Evolutionary conservation across 352 stramenopile genomes (phyloP).

Genomic region (Globisporangium yorkense): DNA sequence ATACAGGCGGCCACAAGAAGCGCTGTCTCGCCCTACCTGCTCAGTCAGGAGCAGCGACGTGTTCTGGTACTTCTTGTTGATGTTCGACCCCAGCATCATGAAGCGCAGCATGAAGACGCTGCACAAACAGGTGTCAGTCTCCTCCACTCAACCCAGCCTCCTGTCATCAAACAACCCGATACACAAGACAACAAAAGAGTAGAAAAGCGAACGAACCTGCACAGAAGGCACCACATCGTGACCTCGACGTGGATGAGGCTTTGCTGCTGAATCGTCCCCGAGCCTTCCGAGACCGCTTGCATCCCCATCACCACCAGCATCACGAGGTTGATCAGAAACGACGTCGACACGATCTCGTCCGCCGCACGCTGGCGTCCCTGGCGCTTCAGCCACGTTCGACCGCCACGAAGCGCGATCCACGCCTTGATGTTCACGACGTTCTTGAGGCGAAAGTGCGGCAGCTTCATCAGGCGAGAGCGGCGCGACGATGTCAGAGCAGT

Average conservation of each 20-base stretch:
- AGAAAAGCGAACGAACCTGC: slow-evolving; percentile 34
- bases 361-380: slow-evolving; percentile 79
- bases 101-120: slow-evolving; percentile 89
- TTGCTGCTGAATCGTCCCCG: slow-evolving; percentile 38
- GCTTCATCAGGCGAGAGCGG: slow-evolving; percentile 71
- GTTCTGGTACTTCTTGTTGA: slow-evolving; percentile 91
- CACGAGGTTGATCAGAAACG: slow-evolving; percentile 84
- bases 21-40: slow-evolving; percentile 41
- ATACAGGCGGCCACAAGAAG: slow-evolving; percentile 5
- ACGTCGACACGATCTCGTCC: slow-evolving; percentile 86
- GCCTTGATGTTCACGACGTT: slow-evolving; percentile 90
- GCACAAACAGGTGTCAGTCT: slow-evolving; percentile 5
- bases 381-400: slow-evolving; percentile 85
- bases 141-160: too few relatives aligned
- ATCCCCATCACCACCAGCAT: slow-evolving; percentile 83
- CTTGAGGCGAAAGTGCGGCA: slow-evolving; percentile 88
- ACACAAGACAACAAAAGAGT: slow-evolving; percentile 1
- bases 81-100: slow-evolving; percentile 88
- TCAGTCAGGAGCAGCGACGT: slow-evolving; percentile 88
- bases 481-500: slow-evolving; percentile 83
- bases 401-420: slow-evolving; percentile 84
- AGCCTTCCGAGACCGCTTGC: slow-evolving; percentile 67
- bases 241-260: slow-evolving; percentile 83
- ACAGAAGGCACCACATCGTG: slow-evolving; percentile 82
- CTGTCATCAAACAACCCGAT: neutral